Conservation (phyloP, 164 flowering plant species). For the Buxus sempervirens region DNA sequence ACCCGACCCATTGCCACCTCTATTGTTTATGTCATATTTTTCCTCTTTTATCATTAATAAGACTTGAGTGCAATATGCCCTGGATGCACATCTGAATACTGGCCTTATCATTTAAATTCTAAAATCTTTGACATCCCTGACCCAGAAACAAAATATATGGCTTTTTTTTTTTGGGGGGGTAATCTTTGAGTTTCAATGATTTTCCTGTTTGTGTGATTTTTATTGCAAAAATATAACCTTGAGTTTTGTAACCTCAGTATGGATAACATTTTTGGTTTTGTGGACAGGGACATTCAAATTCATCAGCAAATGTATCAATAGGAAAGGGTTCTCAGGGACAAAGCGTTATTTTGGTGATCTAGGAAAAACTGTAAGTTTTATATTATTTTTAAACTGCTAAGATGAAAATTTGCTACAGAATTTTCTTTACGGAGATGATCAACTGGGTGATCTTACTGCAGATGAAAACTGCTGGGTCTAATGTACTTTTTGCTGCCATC, state of each 20-base stretch:
- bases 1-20: too few relatives aligned
- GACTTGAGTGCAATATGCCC: too few relatives aligned
- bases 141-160: neutral
- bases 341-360: conserved; percentile 93
- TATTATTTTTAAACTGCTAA: neutral
- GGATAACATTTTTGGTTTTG: conserved; percentile 10
- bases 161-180: neutral
- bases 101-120: neutral
- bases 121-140: neutral
- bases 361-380: conserved; percentile 69
- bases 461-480: conserved; percentile 89
- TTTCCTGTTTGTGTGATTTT: neutral
- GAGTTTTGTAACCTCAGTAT: neutral
- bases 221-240: neutral
- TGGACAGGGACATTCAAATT: conserved; percentile 77
- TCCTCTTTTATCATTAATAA: too few relatives aligned
- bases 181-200: neutral
- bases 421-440: neutral
- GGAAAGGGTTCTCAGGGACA: conserved; percentile 86
- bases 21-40: too few relatives aligned
- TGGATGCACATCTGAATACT: neutral
- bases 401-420: neutral
- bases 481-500: conserved; percentile 77
- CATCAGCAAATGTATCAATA: conserved; percentile 67
- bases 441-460: conserved; percentile 28